Evolutionary conservation across 2,329 filamentous ascomycete genomes (phyloP), one percentile per base, ranked within the genome.

Genomic region (Aspergillus pseudoterreus): DNA sequence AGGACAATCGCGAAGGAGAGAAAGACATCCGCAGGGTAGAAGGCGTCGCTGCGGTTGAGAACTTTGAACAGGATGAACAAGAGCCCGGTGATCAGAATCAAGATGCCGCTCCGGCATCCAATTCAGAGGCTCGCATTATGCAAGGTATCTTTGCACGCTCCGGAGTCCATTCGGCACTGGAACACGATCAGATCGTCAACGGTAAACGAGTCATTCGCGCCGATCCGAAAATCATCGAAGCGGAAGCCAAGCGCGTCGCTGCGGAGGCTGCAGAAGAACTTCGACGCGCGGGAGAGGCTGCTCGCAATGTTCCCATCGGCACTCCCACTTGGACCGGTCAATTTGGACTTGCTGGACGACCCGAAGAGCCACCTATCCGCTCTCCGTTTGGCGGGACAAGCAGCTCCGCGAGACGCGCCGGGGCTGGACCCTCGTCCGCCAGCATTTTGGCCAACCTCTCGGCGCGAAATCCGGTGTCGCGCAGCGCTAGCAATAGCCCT

Each of bases 301-400:
- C 92, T 2, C 80, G 84, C 10, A 80, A 77, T 8, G 77, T 92
- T 1, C 89, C 89, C 0, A 85, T 90, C 30, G 92, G 92, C 6
- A 90, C 88, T 0, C 89, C 94, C 8, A 96, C 92, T 1, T 97
- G 92, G 92, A 97, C 92, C 0, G 92, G 94, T 1, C 83, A 88
- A 60, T 84, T 88, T 43, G 92, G 92, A 9, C 81, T 86, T 45
- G 85, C 84, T 4, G 92, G 92, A 1, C 79, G 88, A 33, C 87
- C 88, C 1, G 80, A 83, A 22, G 77, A 75, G 33, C 73, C 70
- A 51, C 76, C 67, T 60, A 35, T 45, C 51, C 78, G 75, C 17
- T 78, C 78, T 0, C 71, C 71, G 19, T 78, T 71, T 53, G 67
- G 66, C n/a, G 64, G 63, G 44, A 53, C 66, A 43, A 61, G 68